Conservation (phyloP, 2,329 filamentous ascomycete species). For the Penicillium sp. region DNA sequence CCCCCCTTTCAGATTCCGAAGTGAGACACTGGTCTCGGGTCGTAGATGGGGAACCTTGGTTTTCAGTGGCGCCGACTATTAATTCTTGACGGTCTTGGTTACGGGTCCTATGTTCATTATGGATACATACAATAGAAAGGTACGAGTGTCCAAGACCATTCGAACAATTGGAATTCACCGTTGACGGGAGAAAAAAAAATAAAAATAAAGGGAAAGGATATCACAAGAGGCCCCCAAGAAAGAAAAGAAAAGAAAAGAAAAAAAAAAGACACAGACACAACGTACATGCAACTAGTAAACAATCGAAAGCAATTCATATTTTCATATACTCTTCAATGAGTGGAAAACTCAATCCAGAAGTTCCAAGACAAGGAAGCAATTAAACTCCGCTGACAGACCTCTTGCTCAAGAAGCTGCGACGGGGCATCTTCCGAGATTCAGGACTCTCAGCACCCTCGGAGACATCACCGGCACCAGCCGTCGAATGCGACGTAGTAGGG, state of each 20-base stretch:
- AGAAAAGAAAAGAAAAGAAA: slow-evolving; percentile 14
- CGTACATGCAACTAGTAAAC: not conserved
- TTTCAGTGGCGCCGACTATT: slow-evolving; percentile 1
- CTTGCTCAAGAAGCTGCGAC: slow-evolving; percentile 50
- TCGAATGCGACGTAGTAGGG: slow-evolving; percentile 40
- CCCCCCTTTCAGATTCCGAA: not conserved
- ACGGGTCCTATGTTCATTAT: not conserved
- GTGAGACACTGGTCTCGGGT: not conserved
- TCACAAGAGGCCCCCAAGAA: not conserved
- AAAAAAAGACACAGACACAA: too few relatives aligned
- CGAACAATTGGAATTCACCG: not conserved
- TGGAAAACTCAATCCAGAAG: not conserved
- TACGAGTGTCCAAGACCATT: not conserved
- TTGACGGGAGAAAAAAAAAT: not conserved
- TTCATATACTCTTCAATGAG: slow-evolving; percentile 8
- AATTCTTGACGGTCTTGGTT: not conserved
- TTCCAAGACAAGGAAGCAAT: not conserved
- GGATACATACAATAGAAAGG: not conserved
- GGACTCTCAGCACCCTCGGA: slow-evolving; percentile 39
- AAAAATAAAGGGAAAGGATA: not conserved
- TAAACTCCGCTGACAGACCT: slow-evolving; percentile 39
- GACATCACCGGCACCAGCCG: slow-evolving; percentile 21
- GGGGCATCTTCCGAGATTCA: slow-evolving; percentile 41
- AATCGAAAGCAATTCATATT: slow-evolving; percentile 3
- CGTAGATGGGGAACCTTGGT: not conserved